Conservation (phyloP, 2,329 filamentous ascomycete genomes). For the Pseudogymnoascus sp. region DNA sequence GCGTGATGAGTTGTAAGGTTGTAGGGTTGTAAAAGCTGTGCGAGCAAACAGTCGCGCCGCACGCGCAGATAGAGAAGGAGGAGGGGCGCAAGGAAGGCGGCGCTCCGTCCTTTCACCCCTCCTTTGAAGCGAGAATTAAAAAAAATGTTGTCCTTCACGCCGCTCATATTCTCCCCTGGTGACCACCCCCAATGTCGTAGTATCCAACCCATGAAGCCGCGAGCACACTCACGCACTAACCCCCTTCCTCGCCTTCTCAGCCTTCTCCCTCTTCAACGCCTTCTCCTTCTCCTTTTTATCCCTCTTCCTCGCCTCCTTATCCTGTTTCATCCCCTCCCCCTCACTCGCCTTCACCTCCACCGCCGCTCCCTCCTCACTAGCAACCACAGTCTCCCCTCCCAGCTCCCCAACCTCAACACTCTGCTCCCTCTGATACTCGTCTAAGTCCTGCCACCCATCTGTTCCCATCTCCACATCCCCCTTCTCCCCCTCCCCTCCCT, state of each 20-base stretch:
- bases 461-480: constrained; percentile 19
- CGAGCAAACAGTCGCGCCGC: neutral
- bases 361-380: constrained; percentile 33
- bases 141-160: neutral
- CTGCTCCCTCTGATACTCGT: constrained; percentile 29
- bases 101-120: neutral
- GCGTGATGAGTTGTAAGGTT: constrained; percentile 55
- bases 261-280: constrained; percentile 46
- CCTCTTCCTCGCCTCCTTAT: constrained; percentile 31
- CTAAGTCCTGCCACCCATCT: constrained; percentile 29
- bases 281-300: constrained; percentile 38
- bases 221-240: neutral
- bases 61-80: constrained; percentile 11
- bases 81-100: neutral
- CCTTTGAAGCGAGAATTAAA: neutral
- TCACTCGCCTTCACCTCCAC: constrained; percentile 30
- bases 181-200: neutral
- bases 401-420: constrained; percentile 23
- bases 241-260: constrained; percentile 37
- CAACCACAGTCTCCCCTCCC: constrained; percentile 13
- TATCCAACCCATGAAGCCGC: neutral
- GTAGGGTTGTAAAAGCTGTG: neutral
- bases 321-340: constrained; percentile 28
- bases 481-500: constrained; percentile 13
- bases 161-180: neutral